A percentile compares a stretch with the other conserved stretches of the same genome.
Conservation (phyloP, 192 early-diverging fungal genomes). For the Backusella sp. region DNA sequence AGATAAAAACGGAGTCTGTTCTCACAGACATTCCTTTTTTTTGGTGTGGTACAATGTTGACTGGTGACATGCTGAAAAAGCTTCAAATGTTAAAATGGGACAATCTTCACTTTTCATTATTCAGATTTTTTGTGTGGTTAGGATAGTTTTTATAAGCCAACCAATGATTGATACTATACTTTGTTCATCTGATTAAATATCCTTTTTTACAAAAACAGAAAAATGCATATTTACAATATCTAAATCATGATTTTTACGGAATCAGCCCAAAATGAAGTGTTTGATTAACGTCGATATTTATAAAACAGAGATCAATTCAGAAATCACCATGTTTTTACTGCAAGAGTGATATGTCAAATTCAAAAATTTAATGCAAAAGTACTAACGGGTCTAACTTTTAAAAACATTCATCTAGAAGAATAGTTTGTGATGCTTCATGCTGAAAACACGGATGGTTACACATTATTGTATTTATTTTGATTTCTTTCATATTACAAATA, state of each 20-base stretch:
- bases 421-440: background rate
- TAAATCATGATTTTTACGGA: background rate
- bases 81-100: background rate
- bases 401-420: background rate
- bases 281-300: background rate
- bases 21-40: background rate
- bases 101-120: background rate
- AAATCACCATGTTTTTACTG: background rate
- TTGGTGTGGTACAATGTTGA: background rate
- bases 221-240: background rate
- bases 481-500: background rate
- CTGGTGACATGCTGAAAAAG: background rate
- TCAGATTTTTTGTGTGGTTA: background rate
- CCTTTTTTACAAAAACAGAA: background rate
- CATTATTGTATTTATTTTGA: background rate
- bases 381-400: background rate
- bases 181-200: background rate
- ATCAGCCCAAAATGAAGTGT: background rate
- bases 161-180: background rate
- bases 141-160: background rate
- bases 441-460: background rate
- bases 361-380: background rate
- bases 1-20: background rate
- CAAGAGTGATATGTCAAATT: background rate
- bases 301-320: background rate